phyloP scores from a whole-genome alignment of 2,329 filamentous ascomycete genomes.

The Cercospora brassicicola region DNA sequence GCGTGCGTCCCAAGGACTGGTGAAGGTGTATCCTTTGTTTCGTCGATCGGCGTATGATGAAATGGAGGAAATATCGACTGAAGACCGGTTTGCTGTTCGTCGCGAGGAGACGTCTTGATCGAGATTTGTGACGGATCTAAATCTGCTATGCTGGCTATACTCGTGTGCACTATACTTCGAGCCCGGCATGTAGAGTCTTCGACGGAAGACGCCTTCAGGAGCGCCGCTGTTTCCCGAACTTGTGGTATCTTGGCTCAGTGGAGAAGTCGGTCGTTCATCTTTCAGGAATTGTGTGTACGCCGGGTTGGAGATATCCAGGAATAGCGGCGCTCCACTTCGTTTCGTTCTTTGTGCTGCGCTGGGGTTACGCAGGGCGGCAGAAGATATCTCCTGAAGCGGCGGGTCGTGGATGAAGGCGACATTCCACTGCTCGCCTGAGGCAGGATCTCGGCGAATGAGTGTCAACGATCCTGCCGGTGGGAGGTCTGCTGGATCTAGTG shows the following conservation, averaged over 20 bases:
- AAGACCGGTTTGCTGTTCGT: not conserved
- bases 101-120: conserved; percentile 9
- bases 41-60: conserved; percentile 45
- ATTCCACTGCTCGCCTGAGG: conserved; percentile 53
- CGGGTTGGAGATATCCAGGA: conserved; percentile 59
- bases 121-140: conserved; percentile 11
- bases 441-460: conserved; percentile 54
- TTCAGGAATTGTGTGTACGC: conserved; percentile 61
- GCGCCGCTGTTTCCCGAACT: conserved; percentile 29
- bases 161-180: conserved; percentile 42
- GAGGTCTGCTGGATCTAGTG: conserved; percentile 12
- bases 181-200: conserved; percentile 53
- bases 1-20: conserved; percentile 80
- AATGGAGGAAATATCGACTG: not conserved
- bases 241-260: conserved; percentile 32
- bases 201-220: conserved; percentile 44
- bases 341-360: conserved; percentile 36
- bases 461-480: conserved; percentile 40
- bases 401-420: conserved; percentile 52
- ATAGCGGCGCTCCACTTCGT: conserved; percentile 46
- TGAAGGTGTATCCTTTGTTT: conserved; percentile 70
- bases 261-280: conserved; percentile 31
- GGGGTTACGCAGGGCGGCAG: conserved; percentile 41
- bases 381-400: conserved; percentile 47
- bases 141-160: conserved; percentile 41